phyloP scores from a whole-genome alignment of 768 basidiomycete genomes.

The Pholiota microspora region DNA sequence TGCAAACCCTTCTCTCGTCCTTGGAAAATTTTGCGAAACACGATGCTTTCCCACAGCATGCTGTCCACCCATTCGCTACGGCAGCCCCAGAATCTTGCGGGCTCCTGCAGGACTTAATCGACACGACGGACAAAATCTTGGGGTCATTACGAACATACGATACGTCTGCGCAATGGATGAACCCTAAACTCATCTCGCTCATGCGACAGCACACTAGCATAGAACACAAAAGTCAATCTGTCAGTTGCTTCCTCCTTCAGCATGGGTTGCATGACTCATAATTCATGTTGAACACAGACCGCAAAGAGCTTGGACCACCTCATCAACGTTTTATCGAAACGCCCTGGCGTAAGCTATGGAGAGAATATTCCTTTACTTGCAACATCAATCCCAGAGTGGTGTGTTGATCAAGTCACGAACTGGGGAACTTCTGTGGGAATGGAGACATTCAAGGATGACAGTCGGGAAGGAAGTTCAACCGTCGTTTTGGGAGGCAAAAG shows the following conservation, averaged over 20 bases:
- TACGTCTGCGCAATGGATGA: conserved; percentile 47
- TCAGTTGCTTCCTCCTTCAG: conserved; percentile 30
- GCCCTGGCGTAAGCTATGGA: conserved; percentile 50
- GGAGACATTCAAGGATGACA: conserved; percentile 71
- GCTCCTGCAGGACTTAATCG: conserved; percentile 49
- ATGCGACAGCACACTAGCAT: conserved; percentile 62
- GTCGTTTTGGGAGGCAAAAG: conserved; percentile 76
- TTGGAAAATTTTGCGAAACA: conserved; percentile 40
- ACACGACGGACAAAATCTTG: conserved; percentile 49
- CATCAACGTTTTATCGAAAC: conserved; percentile 43
- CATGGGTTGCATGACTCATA: conserved; percentile 7
- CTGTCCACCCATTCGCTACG: conserved; percentile 43
- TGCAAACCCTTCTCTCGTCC: conserved; percentile 38
- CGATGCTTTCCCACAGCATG: conserved; percentile 32
- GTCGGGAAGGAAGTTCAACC: conserved; percentile 43
- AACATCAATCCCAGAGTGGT: conserved; percentile 49
- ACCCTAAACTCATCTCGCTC: conserved; percentile 66
- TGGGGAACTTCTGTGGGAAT: conserved; percentile 69
- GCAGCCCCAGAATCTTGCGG: conserved; percentile 39
- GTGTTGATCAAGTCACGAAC: conserved; percentile 52
- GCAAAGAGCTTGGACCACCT: conserved; percentile 52
- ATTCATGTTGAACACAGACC: conserved; percentile 36
- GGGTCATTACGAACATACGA: conserved; percentile 51
- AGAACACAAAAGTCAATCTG: conserved; percentile 49
- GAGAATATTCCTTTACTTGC: conserved; percentile 61